Percentiles rank a stretch among this genome's conserved stretches.
Conservation (phyloP, 78 protist species). For the Planoprotostelium fungivorum region DNA sequence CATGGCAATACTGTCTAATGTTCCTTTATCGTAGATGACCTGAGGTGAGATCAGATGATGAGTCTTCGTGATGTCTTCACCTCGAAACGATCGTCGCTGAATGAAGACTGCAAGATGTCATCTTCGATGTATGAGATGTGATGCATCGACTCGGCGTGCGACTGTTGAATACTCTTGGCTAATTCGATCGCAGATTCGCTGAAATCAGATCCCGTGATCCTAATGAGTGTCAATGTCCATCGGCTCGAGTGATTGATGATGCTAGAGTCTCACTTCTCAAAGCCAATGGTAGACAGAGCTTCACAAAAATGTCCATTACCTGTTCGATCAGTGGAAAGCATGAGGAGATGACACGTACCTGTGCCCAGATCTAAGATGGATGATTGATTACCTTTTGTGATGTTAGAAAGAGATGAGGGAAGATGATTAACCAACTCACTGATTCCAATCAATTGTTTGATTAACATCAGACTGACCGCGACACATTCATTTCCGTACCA, state of each 20-base stretch:
- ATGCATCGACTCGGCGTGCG: neutral
- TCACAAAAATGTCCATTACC: neutral
- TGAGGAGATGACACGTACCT: neutral
- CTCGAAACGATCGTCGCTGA: neutral
- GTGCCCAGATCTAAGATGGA: neutral
- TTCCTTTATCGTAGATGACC: neutral
- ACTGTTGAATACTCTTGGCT: neutral
- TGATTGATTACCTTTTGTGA: neutral
- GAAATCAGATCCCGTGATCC: neutral
- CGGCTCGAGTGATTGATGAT: no score
- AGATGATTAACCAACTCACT: neutral
- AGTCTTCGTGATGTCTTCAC: no score
- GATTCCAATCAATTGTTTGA: neutral
- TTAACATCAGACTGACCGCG: neutral
- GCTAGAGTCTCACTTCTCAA: neutral
- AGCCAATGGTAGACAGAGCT: neutral
- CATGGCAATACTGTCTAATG: neutral
- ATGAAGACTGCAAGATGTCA: neutral
- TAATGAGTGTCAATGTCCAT: neutral
- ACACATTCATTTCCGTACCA: neutral
- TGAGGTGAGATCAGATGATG: neutral
- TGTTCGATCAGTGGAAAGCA: neutral
- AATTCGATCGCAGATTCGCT: neutral
- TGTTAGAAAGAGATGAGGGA: neutral
- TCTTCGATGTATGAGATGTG: neutral